These are phyloP conservation scores for Maudiozyma turicensis DNA, from an alignment of 805 yeast species.

Conservation along the genomic window DNA sequence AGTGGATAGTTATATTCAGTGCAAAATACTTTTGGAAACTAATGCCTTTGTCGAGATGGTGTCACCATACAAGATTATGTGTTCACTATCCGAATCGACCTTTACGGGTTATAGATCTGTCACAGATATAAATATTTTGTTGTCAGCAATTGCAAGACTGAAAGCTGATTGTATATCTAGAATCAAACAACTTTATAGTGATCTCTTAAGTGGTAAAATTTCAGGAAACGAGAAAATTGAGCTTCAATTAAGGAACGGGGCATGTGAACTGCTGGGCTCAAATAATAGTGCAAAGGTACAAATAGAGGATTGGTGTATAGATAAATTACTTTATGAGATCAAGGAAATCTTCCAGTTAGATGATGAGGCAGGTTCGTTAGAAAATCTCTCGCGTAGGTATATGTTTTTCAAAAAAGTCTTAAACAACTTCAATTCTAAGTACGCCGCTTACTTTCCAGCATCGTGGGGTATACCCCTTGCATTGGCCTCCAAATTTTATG, in stretches of 20 bases:
- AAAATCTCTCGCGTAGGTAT: slow-evolving; percentile 73
- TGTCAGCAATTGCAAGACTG: slow-evolving; percentile 22
- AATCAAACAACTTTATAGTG: slow-evolving; percentile 9
- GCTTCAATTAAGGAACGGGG: slow-evolving; percentile 38
- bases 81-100: slow-evolving; percentile 23
- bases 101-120: slow-evolving; percentile 68
- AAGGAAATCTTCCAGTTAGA: slow-evolving; percentile 60
- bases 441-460: slow-evolving; percentile 49
- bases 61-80: slow-evolving; percentile 25
- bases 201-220: slow-evolving; percentile 6
- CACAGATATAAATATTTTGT: slow-evolving; percentile 40
- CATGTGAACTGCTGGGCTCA: slow-evolving; percentile 62
- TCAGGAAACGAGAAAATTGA: slow-evolving; percentile 8
- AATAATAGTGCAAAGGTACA: slow-evolving; percentile 45
- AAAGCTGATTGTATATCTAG: slow-evolving; percentile 20
- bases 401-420: slow-evolving; percentile 70
- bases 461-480: slow-evolving; percentile 62
- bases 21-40: slow-evolving; percentile 10
- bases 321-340: slow-evolving; percentile 61
- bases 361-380: slow-evolving; percentile 93
- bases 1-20: slow-evolving; percentile 33
- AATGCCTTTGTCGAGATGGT: slow-evolving; percentile 19
- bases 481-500: slow-evolving; percentile 55
- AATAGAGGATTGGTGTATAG: slow-evolving; percentile 64
- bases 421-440: slow-evolving; percentile 44